These are phyloP conservation scores for Teunomyces barrocoloradensis DNA, from an alignment of 805 yeast species.

Conservation along the genomic window DNA sequence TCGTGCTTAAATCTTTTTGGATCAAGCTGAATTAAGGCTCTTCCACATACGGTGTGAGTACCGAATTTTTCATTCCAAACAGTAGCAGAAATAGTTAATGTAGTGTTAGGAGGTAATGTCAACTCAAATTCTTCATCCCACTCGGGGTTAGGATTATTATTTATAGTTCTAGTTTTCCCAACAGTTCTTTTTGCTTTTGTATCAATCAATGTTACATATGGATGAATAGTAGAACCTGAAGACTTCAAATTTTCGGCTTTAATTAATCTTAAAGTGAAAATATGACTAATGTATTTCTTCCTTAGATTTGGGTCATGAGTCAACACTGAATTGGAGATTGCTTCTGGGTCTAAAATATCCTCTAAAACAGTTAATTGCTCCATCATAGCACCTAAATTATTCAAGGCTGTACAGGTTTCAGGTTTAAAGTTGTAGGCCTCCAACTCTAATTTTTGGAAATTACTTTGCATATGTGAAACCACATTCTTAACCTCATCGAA, in stretches of 20 bases:
- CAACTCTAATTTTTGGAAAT: slow-evolving; percentile 29
- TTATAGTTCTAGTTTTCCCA: slow-evolving; percentile 67
- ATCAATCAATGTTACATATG: slow-evolving; percentile 64
- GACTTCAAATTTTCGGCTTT: slow-evolving; percentile 60
- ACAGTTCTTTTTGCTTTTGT: slow-evolving; percentile 51
- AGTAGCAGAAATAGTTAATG: slow-evolving; percentile 52
- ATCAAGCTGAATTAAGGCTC: slow-evolving; percentile 57
- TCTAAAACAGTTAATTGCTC: slow-evolving; percentile 52
- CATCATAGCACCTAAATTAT: slow-evolving; percentile 57
- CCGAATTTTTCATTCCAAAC: slow-evolving; percentile 67
- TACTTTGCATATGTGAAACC: slow-evolving; percentile 39
- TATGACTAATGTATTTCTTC: slow-evolving; percentile 41
- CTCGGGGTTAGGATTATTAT: slow-evolving; percentile 62
- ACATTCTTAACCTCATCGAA: slow-evolving; percentile 53
- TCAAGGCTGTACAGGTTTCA: slow-evolving; percentile 72
- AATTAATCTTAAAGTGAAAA: slow-evolving; percentile 62
- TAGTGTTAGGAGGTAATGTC: slow-evolving; percentile 35
- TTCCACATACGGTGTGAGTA: slow-evolving; percentile 64
- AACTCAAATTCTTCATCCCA: slow-evolving; percentile 88
- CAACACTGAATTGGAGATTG: slow-evolving; percentile 42
- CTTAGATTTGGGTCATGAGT: slow-evolving; percentile 30
- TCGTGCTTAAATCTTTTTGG: slow-evolving; percentile 63
- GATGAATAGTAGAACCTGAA: slow-evolving; percentile 37
- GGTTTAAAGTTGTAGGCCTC: slow-evolving; percentile 53
- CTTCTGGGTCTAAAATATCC: slow-evolving; percentile 56